phyloP scores from a whole-genome alignment of 768 basidiomycete genomes.

The Auriscalpium microsporum region DNA sequence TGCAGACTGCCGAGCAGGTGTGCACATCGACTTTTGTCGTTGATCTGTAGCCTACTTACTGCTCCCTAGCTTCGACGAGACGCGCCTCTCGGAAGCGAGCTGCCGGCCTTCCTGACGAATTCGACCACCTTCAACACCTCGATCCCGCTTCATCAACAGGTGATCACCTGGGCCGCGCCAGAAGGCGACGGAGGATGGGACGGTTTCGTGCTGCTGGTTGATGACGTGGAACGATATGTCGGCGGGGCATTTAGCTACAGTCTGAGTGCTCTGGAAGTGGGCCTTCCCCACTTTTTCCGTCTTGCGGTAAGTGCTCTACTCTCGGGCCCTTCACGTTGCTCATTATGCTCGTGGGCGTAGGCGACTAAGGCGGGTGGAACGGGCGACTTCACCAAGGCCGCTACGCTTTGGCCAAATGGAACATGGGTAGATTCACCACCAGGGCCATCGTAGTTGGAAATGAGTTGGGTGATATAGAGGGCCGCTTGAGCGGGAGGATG shows the following conservation, averaged over 20 bases:
- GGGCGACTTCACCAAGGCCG: constrained; percentile 79
- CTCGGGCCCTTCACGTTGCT: not conserved
- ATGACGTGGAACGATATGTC: constrained; percentile 74
- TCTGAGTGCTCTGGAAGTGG: constrained; percentile 47
- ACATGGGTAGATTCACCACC: constrained; percentile 73
- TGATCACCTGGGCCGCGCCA: constrained; percentile 27
- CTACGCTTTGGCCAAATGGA: constrained; percentile 68
- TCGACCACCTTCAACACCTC: constrained; percentile 56
- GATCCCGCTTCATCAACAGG: constrained; percentile 34
- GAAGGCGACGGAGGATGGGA: constrained; percentile 43
- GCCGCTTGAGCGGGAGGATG: no score
- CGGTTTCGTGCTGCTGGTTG: constrained; percentile 72
- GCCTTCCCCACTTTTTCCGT: constrained; percentile 69
- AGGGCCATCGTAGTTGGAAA: constrained; percentile 40
- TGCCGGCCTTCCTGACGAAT: constrained; percentile 69
- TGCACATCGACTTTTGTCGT: constrained; percentile 15
- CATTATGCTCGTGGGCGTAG: constrained; percentile 23
- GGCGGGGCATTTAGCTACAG: constrained; percentile 65
- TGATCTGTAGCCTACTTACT: not conserved
- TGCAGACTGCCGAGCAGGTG: constrained; percentile 69
- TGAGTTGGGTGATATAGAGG: no score
- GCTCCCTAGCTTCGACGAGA: constrained; percentile 58
- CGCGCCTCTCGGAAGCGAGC: constrained; percentile 55
- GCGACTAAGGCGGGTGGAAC: constrained; percentile 36
- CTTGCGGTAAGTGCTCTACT: constrained; percentile 46